Evolutionary conservation across 306 rosid genomes (phyloP), one percentile per base, ranked within the genome.

Genomic region (Sicyos edulis): DNA sequence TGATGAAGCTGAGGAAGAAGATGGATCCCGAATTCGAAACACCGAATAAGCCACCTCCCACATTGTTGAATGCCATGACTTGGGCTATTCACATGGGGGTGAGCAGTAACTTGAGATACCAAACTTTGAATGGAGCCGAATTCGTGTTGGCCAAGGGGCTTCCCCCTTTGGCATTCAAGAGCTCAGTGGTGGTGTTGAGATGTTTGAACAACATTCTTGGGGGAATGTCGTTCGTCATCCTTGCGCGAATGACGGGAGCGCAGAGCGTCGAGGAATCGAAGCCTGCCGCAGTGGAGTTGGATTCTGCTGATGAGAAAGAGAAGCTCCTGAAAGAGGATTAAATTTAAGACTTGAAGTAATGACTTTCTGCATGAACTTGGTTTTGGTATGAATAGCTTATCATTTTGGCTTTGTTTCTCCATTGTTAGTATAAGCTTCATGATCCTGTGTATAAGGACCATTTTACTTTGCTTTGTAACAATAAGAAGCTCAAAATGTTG

Each of bases 81-180:
- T 91, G 99, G 99, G 96, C 97, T 0, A 78, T 70, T 24, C 99
- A 95, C 79, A 91, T 91, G 99, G 97, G 99, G 3, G 0, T 91
- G 10, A 89, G 91, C 75, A 91, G 97, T 71, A 95, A 95, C 57
- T 58, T 95, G 16, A 84, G 99, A 79, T 95, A 95, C 82, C 97
- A 95, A 70, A 91, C 91, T 2, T 75, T 95, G 70, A 95, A 91
- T 29, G 99, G 96, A 52, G 9, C 44, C 6, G 97, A 95, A 82
- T 91, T 77, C 76, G 17, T 86, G 80, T 70, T 95, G 87, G 96
- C 74, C 51, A 95, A 82, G 52, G 86, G 83, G 71, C 89, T 95
- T 54, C 76, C 81, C 7, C 87, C 97, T 0, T 57, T 91, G 55
- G 88, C 81, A 0, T 95, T 95, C 84, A 95, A 95, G 87, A 70